These are phyloP conservation scores for Zelopaecilomyces penicillatus DNA, from an alignment of 2,329 filamentous ascomycete species.

Conservation along the genomic window DNA sequence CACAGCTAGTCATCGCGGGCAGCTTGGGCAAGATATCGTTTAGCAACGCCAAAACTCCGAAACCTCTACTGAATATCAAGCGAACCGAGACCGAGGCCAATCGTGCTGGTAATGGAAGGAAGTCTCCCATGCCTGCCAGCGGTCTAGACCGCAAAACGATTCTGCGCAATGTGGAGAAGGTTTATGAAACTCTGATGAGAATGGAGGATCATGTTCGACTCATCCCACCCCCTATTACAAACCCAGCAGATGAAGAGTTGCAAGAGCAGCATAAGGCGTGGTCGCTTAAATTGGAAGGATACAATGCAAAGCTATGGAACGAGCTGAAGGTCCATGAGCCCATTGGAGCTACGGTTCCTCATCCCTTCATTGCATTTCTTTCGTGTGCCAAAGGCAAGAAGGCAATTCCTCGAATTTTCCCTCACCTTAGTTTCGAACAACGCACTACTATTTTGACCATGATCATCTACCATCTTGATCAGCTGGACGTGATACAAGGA, in stretches of 20 bases:
- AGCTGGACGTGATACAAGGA: constrained; percentile 78
- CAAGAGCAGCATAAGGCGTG: constrained; percentile 72
- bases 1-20: constrained; percentile 91
- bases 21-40: constrained; percentile 97
- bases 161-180: constrained; percentile 76
- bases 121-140: constrained; percentile 22
- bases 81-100: constrained; percentile 61
- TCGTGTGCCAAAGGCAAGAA: constrained; percentile 96
- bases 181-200: constrained; percentile 83
- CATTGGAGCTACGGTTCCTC: constrained; percentile 65
- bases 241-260: constrained; percentile 51
- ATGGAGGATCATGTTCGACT: constrained; percentile 88
- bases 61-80: constrained; percentile 92
- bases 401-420: constrained; percentile 88
- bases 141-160: constrained; percentile 74
- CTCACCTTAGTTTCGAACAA: constrained; percentile 85
- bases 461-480: constrained; percentile 88
- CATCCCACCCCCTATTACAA: constrained; percentile 56
- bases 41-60: constrained; percentile 96
- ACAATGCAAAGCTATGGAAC: constrained; percentile 76
- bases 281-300: constrained; percentile 46
- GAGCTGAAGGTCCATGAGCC: constrained; percentile 89
- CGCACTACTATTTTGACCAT: constrained; percentile 93
- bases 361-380: constrained; percentile 94
- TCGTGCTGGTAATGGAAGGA: constrained; percentile 42